Evolutionary conservation across 257 asterid genomes (phyloP).

Genomic region (Anisodus tanguticus): DNA sequence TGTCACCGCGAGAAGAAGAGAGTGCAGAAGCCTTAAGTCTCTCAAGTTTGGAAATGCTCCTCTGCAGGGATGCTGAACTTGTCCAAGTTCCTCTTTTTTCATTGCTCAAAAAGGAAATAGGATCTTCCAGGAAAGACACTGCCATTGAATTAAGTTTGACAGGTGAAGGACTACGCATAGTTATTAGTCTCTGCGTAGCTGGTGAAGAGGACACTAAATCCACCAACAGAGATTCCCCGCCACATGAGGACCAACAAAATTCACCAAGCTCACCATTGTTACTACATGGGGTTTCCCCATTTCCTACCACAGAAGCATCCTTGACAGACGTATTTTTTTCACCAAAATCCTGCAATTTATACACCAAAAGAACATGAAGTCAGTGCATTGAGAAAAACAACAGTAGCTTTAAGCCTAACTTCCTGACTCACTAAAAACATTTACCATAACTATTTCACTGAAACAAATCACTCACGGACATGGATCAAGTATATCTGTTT

Average conservation of each 20-base stretch:
- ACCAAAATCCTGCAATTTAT: conserved; percentile 32
- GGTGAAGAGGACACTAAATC: conserved; percentile 52
- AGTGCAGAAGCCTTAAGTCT: conserved; percentile 65
- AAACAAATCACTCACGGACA: conserved; percentile 16
- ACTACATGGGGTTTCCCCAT: conserved; percentile 25
- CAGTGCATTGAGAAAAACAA: not conserved
- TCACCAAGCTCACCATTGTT: conserved; percentile 35
- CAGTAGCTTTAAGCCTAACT: not conserved
- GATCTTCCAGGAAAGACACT: conserved; percentile 55
- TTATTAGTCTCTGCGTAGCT: conserved; percentile 43
- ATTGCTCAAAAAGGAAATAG: conserved; percentile 45
- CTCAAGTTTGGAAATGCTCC: conserved; percentile 76
- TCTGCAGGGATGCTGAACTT: conserved; percentile 65
- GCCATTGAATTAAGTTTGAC: conserved; percentile 40
- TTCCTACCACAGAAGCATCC: conserved; percentile 25
- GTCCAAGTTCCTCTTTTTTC: conserved; percentile 43
- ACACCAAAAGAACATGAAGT: not conserved
- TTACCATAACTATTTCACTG: conserved; percentile 2
- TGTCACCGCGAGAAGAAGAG: conserved; percentile 58
- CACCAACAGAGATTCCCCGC: conserved; percentile 43
- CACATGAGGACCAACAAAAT: conserved; percentile 43
- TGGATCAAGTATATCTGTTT: conserved; percentile 12
- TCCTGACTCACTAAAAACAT: conserved; percentile 4
- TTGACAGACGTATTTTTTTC: conserved; percentile 30
- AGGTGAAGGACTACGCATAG: conserved; percentile 50